Evolutionary conservation across 2,329 filamentous ascomycete genomes (phyloP), one percentile per base, ranked within the genome.

Genomic region (Chaetomiaceae sp.): DNA sequence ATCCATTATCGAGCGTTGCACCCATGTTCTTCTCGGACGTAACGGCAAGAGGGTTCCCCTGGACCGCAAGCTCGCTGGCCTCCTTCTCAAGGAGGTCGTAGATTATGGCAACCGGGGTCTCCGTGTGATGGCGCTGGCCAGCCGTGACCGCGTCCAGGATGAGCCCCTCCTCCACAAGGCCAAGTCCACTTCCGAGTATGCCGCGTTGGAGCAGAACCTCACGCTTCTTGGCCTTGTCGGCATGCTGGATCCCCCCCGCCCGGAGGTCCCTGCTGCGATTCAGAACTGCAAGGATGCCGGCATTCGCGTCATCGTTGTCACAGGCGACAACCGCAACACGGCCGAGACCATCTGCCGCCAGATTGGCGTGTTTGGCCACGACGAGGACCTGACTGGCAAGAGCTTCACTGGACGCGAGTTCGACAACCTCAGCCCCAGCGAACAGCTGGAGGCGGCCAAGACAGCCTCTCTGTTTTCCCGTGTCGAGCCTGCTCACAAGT

Each of bases 301-400:
- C 60, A 97, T 99, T 62, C 87, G 93, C 55, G 89, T 99, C 44
- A 89, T 99, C 60, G 93, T 99, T 58, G 96, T 99, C 69, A 99
- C 93, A 48, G 93, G 93, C 64, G 93, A 99, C 72, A 99, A 96
- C 73, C 90, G 87, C 66, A 95, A 95, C 73, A 99, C 93, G 3
- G 93, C 93, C 8, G 93, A 99, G 74, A 92, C 89, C 55, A 96
- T 99, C 66, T 99, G 93, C 74, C 87, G 92, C 63, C 87, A 96
- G 69, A 99, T 99, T 67, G 93, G 93, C 55, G 85, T 99, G 46
- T 99, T 99, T 68, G 86, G 83, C 14, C 72, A 79, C 58, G 72
- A 85, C 54, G 92, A 97, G 69, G 81, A 96, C 64, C 78, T 97
- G 21, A 81, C 75, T 38, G 91, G 91, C 63, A 97, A 96, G 79